These are phyloP conservation scores for Cytospora schulzeri DNA, from an alignment of 2,329 filamentous ascomycete genomes.

Conservation along the genomic window DNA sequence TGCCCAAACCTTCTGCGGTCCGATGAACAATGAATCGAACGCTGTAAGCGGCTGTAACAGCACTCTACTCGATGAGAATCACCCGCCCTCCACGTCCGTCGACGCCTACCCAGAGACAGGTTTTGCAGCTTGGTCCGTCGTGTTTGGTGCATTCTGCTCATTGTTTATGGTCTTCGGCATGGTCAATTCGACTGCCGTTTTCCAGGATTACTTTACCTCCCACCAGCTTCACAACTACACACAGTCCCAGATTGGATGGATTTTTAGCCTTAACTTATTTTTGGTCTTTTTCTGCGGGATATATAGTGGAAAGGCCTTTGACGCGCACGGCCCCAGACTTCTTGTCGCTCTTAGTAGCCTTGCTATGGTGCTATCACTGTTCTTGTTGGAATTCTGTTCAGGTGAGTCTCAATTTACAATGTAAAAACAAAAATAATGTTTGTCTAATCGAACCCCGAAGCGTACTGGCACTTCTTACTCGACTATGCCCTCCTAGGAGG, in stretches of 20 bases:
- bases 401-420: slow-evolving; percentile 36
- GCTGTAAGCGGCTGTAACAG: too few species aligned
- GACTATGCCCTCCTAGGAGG: slow-evolving; percentile 74
- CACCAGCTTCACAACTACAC: slow-evolving; percentile 70
- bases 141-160: slow-evolving; percentile 72
- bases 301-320: slow-evolving; percentile 80
- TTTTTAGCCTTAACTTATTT: slow-evolving; percentile 80
- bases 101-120: slow-evolving; percentile 72
- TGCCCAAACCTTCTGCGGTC: too few species aligned
- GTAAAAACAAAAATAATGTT: too few species aligned
- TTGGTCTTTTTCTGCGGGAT: slow-evolving; percentile 80
- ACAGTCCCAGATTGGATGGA: slow-evolving; percentile 75
- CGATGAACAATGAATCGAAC: too few species aligned
- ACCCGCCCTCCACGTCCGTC: too few species aligned
- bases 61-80: too few species aligned
- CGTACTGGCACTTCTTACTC: slow-evolving; percentile 80
- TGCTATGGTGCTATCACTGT: slow-evolving; percentile 60
- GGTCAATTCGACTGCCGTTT: slow-evolving; percentile 73
- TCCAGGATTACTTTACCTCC: slow-evolving; percentile 73
- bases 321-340: slow-evolving; percentile 68
- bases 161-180: slow-evolving; percentile 71
- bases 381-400: slow-evolving; percentile 68
- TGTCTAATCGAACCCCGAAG: slow-evolving; percentile 30
- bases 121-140: slow-evolving; percentile 70
- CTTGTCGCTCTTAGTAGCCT: slow-evolving; percentile 67